These are phyloP conservation scores for Phytophthora litchii DNA, from an alignment of 352 stramenopile genomes.

Conservation along the genomic window DNA sequence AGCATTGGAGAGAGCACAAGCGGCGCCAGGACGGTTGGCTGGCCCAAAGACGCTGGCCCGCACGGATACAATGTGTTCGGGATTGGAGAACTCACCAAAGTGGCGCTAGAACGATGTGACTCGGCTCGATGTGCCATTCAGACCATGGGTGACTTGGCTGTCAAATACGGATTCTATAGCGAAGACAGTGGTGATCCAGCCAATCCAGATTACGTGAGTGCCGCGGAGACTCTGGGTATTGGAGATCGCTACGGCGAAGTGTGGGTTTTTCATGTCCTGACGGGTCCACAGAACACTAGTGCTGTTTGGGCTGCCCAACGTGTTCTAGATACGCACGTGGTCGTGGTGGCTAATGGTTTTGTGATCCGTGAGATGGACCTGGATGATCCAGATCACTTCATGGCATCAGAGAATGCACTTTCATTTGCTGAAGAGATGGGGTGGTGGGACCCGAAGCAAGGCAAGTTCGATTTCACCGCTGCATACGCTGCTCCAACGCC, in stretches of 20 bases:
- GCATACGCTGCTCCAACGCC: slow-evolving; percentile 63
- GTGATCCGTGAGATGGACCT: slow-evolving; percentile 91
- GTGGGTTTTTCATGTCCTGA: slow-evolving; percentile 96
- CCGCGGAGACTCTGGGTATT: slow-evolving; percentile 89
- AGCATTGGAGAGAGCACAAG: slow-evolving; percentile 95
- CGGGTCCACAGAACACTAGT: slow-evolving; percentile 85
- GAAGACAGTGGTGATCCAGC: slow-evolving; percentile 79
- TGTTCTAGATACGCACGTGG: slow-evolving; percentile 90
- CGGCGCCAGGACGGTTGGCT: slow-evolving; percentile 77
- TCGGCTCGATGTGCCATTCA: slow-evolving; percentile 83
- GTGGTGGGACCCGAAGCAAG: slow-evolving; percentile 72
- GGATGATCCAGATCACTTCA: slow-evolving; percentile 79
- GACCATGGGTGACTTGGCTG: slow-evolving; percentile 93
- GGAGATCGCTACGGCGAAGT: slow-evolving; percentile 88
- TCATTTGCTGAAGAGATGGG: slow-evolving; percentile 86
- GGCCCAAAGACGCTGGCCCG: slow-evolving; percentile 51
- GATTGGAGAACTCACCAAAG: slow-evolving; percentile 89
- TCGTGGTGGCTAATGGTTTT: slow-evolving; percentile 93
- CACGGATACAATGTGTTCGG: slow-evolving; percentile 91
- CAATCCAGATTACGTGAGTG: slow-evolving; percentile 62
- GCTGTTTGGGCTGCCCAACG: slow-evolving; percentile 95
- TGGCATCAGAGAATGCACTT: slow-evolving; percentile 91
- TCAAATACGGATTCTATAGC: slow-evolving; percentile 95
- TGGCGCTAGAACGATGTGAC: slow-evolving; percentile 91
- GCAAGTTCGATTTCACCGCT: slow-evolving; percentile 73